Evolutionary conservation across 345 rosid genomes (phyloP).

Genomic region (Anastatica hierochuntica): DNA sequence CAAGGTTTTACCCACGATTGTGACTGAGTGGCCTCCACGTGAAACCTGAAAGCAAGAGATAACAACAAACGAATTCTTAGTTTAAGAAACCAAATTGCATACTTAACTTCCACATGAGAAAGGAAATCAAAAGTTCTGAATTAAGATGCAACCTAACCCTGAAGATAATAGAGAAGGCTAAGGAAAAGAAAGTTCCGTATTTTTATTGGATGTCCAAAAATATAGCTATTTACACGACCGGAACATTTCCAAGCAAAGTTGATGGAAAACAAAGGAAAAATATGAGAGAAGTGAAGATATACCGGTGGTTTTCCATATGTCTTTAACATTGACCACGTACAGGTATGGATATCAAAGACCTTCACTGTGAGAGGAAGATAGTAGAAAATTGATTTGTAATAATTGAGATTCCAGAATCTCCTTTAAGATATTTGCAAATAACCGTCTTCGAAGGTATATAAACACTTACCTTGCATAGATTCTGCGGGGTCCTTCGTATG

Average conservation of each 20-base stretch:
- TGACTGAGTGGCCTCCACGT: conserved; percentile 97
- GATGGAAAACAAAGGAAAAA: not conserved
- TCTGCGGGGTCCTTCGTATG: conserved; percentile 93
- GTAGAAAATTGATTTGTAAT: conserved; percentile 6
- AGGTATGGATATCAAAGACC: conserved; percentile 66
- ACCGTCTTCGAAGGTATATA: not conserved
- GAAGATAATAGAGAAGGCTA: not conserved
- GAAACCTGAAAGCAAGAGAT: conserved; percentile 53
- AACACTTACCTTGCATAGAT: conserved; percentile 58
- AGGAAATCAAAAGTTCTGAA: not conserved
- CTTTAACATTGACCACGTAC: conserved; percentile 78
- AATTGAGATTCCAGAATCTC: not conserved
- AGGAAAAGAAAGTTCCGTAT: not conserved
- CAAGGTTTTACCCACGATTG: conserved; percentile 68
- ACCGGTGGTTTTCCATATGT: conserved; percentile 98
- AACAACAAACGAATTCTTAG: conserved; percentile 1
- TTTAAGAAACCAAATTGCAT: not conserved
- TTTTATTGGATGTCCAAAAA: no score
- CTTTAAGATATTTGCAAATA: not conserved
- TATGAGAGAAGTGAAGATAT: conserved; percentile 29
- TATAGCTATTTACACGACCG: conserved; percentile 1
- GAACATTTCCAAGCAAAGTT: conserved; percentile 13
- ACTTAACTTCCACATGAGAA: conserved; percentile 1
- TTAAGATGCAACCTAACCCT: conserved; percentile 3
- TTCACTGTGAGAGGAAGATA: conserved; percentile 52